These are phyloP conservation scores for Barnettozyma hawaiiensis DNA, from an alignment of 1,139 yeast species.

Conservation along the genomic window DNA sequence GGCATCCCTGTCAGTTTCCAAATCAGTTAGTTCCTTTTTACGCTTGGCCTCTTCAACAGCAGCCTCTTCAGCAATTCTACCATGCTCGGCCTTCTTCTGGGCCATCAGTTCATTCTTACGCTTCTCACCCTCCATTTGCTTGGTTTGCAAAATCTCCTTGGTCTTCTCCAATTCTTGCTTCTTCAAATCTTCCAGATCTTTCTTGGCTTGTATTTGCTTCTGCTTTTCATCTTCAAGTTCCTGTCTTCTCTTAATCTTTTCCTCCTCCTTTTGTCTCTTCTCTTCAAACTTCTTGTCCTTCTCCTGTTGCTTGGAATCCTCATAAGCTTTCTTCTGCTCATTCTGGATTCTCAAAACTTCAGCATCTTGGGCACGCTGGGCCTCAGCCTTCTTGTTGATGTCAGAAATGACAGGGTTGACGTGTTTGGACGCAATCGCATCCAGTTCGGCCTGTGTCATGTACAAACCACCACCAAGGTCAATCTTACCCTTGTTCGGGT, in stretches of 20 bases:
- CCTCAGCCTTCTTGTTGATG: constrained; percentile 62
- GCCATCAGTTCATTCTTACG: constrained; percentile 22
- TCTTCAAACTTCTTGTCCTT: constrained; percentile 24
- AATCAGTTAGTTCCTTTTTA: constrained; percentile 23
- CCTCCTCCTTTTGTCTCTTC: constrained; percentile 31
- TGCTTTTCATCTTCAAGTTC: constrained; percentile 24
- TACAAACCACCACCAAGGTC: constrained; percentile 87
- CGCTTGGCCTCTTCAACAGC: constrained; percentile 24
- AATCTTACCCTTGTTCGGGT: constrained; percentile 44
- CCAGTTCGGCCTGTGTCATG: constrained; percentile 71
- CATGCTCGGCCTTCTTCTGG: constrained; percentile 19
- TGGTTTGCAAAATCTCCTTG: constrained; percentile 19
- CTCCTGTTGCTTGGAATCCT: constrained; percentile 23
- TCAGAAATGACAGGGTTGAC: constrained; percentile 84
- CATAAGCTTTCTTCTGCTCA: constrained; percentile 19
- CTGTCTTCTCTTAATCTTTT: constrained; percentile 30
- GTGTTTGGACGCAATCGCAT: constrained; percentile 72
- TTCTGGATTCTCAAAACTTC: constrained; percentile 32
- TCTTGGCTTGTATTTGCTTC: constrained; percentile 19
- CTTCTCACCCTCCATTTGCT: constrained; percentile 24
- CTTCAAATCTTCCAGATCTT: constrained; percentile 23
- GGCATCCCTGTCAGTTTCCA: constrained; percentile 22
- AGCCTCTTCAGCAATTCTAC: constrained; percentile 25
- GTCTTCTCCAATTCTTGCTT: constrained; percentile 24
- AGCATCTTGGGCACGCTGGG: constrained; percentile 67